Percentiles rank a stretch among this genome's conserved stretches.
Conservation (phyloP, 2,329 filamentous ascomycete genomes). For the Lachnellula subtilissima region DNA sequence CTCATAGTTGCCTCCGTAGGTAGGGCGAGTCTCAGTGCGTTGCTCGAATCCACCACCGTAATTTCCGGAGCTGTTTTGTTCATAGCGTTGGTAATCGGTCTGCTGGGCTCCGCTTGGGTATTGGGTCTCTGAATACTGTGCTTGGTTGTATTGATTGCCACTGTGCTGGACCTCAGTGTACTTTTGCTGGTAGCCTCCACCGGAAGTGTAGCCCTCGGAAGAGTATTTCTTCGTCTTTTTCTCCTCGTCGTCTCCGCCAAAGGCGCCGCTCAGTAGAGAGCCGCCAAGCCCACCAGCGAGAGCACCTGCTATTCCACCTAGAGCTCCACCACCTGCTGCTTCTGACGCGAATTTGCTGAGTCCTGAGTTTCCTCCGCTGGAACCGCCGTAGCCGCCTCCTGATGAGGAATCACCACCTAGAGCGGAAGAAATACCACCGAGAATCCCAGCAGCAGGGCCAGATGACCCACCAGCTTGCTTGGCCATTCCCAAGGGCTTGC, state of each 20-base stretch:
- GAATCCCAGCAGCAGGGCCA: conserved; percentile 51
- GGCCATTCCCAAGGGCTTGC: conserved; percentile 72
- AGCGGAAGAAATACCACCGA: conserved; percentile 52
- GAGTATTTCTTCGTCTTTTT: conserved; percentile 48
- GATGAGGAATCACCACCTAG: conserved; percentile 29
- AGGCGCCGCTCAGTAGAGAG: conserved; percentile 59
- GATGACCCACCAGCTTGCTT: conserved; percentile 56
- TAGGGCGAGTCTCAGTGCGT: conserved; percentile 48
- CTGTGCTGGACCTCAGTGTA: conserved; percentile 58
- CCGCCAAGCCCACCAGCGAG: conserved; percentile 62
- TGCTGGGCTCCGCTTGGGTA: conserved; percentile 52
- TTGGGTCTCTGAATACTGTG: conserved; percentile 45
- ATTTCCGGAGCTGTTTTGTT: conserved; percentile 37
- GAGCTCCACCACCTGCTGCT: conserved; percentile 57
- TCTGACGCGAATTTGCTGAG: conserved; percentile 44
- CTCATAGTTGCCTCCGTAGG: conserved; percentile 52
- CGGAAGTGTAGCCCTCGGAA: conserved; percentile 48
- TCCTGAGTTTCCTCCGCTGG: conserved; percentile 15
- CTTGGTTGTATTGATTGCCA: conserved; percentile 27
- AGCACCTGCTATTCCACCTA: conserved; percentile 67
- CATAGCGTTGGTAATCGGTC: conserved; percentile 58
- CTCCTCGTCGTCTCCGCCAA: conserved; percentile 40
- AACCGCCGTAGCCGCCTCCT: conserved; percentile 23
- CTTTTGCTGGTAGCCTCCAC: conserved; percentile 57
- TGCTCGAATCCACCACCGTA: conserved; percentile 55